Base-by-base conservation (phyloP, 192 early-diverging fungal genomes). In the Rhizophagus clarus region DNA sequence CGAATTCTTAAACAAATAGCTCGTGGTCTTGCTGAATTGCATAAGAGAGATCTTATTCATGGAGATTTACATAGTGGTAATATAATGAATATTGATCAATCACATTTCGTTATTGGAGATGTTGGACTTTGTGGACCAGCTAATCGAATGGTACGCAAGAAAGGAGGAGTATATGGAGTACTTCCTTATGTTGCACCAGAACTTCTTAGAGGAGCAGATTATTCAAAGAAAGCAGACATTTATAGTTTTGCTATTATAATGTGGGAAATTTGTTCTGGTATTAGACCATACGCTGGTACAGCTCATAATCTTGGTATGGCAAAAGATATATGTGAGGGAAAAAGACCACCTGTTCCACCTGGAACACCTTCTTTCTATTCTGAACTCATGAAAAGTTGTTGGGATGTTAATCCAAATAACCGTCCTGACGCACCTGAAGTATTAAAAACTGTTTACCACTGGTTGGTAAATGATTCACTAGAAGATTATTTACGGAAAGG, bases 191-290 rank as follows among this genome's bases (percentile, higher is more conserved):
- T 86, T 22, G 75, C 85, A 3, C 85, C 85, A 15, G 85, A 86
- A 71, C 61, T 81, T 15, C 63, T 79, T 11, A 45, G 49, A 60
- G 80, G 81, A 26, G 11, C 26, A 24, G 49, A 12, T 28, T 40
- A 20, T n/a, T 56, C 77, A 22, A 61, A 69, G 10, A 61, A 69
- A 40, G 45, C 51, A 11, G 85, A 87, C 49, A 81, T 85, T 22
- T 87, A 85, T 79, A 85, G 84, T 81, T 80, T 87, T 0, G 86
- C 80, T 17, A 80, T 87, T 42, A 81, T 87, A n/a, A 84, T 87
- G 81, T 85, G 86, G 84, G 84, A 87, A 70, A 82, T 87, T 9
- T 81, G 82, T 9, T 81, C 84, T 5, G 86, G 86, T 14, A 74
- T 72, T 8, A 84, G 80, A 37, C 84, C 86, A 6, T 86, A 81